Evolutionary conservation across 2,329 filamentous ascomycete species (phyloP).

Genomic region (Clarireedia homoeocarpa): DNA sequence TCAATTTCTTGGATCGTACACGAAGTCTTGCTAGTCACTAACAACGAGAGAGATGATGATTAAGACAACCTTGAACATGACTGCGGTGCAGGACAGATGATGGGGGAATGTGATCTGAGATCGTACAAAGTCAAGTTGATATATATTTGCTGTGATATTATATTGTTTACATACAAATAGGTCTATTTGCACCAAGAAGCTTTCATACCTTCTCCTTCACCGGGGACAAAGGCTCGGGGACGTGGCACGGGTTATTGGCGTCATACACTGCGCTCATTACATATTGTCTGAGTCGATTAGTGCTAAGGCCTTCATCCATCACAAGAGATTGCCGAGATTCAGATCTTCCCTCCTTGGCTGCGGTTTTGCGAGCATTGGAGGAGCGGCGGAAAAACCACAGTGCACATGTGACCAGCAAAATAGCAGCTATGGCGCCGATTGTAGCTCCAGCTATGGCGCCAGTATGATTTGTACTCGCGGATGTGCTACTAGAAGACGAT

Average conservation of each 20-base stretch:
- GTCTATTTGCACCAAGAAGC: no score
- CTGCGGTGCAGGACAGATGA: no score
- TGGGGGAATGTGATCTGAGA: no score
- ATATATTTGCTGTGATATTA: no score
- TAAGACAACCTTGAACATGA: no score
- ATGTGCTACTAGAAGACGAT: not conserved
- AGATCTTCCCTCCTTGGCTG: not conserved
- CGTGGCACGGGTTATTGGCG: not conserved
- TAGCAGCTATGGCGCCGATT: not conserved
- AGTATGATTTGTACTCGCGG: not conserved
- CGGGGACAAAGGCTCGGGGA: not conserved
- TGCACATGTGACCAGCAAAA: not conserved
- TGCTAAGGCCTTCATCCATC: not conserved
- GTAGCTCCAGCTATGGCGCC: conserved; percentile 2
- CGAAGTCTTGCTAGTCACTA: no score
- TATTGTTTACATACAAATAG: no score
- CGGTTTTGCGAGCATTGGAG: not conserved
- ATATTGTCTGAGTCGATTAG: not conserved
- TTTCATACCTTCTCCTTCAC: not conserved
- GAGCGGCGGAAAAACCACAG: not conserved
- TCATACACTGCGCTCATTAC: not conserved
- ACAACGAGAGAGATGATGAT: no score
- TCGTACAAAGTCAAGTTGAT: no score
- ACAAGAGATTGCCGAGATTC: not conserved
- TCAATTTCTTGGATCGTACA: no score